Conservation (phyloP, 768 basidiomycete genomes). For the Termitomyces titanicus region DNA sequence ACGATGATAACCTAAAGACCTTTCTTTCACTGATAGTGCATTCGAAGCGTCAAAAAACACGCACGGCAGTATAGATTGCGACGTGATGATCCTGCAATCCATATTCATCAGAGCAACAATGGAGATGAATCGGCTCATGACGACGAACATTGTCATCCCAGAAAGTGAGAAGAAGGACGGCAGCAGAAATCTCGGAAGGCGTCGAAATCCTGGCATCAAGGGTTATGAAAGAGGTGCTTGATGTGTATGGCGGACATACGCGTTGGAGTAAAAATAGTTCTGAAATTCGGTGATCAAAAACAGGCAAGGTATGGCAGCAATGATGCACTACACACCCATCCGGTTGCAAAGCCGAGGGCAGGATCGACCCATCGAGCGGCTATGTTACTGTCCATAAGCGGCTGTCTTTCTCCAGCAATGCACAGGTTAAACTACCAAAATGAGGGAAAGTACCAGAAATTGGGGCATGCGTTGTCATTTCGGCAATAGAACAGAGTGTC, state of each 20-base stretch:
- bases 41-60: conserved; percentile 1
- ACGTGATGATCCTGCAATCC: conserved; percentile 40
- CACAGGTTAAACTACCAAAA: conserved; percentile 38
- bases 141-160: conserved; percentile 58
- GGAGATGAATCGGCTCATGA: conserved; percentile 13
- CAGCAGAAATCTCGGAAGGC: conserved; percentile 75
- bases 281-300: conserved; percentile 7
- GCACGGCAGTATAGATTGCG: conserved; percentile 50
- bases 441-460: conserved; percentile 78
- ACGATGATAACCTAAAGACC: conserved; percentile 40
- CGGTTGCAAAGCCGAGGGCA: conserved; percentile 54
- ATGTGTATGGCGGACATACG: conserved; percentile 20
- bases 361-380: conserved; percentile 58
- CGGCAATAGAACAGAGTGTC: conserved; percentile 63
- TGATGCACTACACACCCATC: conserved; percentile 39
- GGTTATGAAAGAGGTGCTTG: not conserved
- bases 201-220: conserved; percentile 44
- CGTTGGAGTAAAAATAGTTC: conserved; percentile 43
- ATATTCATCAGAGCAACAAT: not conserved
- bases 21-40: not conserved
- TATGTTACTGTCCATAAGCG: conserved; percentile 13
- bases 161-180: conserved; percentile 64
- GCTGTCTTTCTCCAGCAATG: not conserved
- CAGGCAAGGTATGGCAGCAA: not conserved
- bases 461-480: conserved; percentile 80